Evolutionary conservation across 2,329 filamentous ascomycete genomes (phyloP).

Genomic region (Aspergillus fructus): DNA sequence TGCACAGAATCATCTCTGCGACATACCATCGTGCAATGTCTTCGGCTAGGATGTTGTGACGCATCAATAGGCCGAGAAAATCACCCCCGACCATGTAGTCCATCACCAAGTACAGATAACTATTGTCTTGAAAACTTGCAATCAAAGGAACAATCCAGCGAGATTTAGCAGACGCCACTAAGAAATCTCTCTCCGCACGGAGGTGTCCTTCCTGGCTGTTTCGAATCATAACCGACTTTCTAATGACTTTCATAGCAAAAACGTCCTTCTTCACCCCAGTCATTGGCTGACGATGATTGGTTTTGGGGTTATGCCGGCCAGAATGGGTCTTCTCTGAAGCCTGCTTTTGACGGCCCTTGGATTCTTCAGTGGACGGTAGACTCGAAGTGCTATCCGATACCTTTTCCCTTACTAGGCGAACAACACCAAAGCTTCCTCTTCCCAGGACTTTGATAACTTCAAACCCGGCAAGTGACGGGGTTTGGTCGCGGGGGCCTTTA

Average conservation of each 20-base stretch:
- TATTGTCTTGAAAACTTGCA: constrained; percentile 82
- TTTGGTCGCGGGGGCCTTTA: constrained; percentile 40
- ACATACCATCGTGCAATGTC: constrained; percentile 79
- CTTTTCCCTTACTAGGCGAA: constrained; percentile 76
- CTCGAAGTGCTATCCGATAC: neutral
- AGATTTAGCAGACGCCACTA: constrained; percentile 85
- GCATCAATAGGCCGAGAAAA: constrained; percentile 81
- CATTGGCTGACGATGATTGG: constrained; percentile 29
- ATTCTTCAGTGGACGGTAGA: constrained; percentile 8
- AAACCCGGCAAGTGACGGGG: constrained; percentile 64
- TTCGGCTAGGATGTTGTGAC: constrained; percentile 80
- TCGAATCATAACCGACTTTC: constrained; percentile 87
- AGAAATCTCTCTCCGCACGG: constrained; percentile 85
- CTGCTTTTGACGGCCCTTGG: constrained; percentile 5
- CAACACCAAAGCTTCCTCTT: constrained; percentile 92
- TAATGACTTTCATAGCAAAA: constrained; percentile 96
- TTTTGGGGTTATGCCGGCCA: constrained; percentile 22
- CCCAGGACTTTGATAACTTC: constrained; percentile 80
- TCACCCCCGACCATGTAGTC: constrained; percentile 98
- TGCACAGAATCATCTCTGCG: constrained; percentile 92
- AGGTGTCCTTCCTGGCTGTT: constrained; percentile 92
- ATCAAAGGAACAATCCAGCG: constrained; percentile 87
- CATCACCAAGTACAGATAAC: constrained; percentile 90
- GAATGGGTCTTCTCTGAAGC: constrained; percentile 22
- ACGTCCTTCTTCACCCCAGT: constrained; percentile 55